These are phyloP conservation scores for Actinomortierella wolfii DNA, from an alignment of 371 early-diverging fungal genomes.

Conservation along the genomic window DNA sequence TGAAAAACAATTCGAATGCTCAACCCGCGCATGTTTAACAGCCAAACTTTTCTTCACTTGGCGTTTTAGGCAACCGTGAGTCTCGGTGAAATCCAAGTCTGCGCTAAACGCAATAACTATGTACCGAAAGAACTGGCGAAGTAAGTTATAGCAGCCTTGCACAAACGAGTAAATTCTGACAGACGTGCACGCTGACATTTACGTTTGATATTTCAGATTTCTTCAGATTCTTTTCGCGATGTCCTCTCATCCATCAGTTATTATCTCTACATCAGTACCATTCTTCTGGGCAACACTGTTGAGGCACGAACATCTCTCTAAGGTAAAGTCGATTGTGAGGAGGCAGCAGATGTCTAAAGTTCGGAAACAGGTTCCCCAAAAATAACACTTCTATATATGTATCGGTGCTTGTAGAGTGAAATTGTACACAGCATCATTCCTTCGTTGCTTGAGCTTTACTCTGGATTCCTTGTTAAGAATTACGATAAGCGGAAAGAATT, in stretches of 20 bases:
- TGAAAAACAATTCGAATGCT: background rate
- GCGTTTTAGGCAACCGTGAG: conserved; percentile 43
- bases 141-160: conserved; percentile 14
- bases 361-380: too few relatives aligned
- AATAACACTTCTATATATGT: too few relatives aligned
- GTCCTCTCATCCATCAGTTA: conserved; percentile 38
- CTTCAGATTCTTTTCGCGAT: conserved; percentile 39
- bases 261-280: conserved; percentile 26
- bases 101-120: conserved; percentile 39
- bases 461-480: conserved; percentile 23
- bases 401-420: too few relatives aligned
- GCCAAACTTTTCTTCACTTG: too few relatives aligned
- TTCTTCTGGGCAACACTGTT: conserved; percentile 42
- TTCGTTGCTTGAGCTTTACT: conserved; percentile 26
- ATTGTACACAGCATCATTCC: conserved; percentile 27
- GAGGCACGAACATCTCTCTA: conserved; percentile 33
- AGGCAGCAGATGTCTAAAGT: too few relatives aligned
- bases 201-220: conserved; percentile 28
- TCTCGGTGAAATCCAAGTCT: conserved; percentile 52
- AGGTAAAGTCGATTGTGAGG: conserved; percentile 8
- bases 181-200: background rate
- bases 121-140: conserved; percentile 41
- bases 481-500: conserved; percentile 17
- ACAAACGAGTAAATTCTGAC: conserved; percentile 8
- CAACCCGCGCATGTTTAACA: background rate